phyloP scores from a whole-genome alignment of 345 rosid species.

The Sonneratia alba region DNA sequence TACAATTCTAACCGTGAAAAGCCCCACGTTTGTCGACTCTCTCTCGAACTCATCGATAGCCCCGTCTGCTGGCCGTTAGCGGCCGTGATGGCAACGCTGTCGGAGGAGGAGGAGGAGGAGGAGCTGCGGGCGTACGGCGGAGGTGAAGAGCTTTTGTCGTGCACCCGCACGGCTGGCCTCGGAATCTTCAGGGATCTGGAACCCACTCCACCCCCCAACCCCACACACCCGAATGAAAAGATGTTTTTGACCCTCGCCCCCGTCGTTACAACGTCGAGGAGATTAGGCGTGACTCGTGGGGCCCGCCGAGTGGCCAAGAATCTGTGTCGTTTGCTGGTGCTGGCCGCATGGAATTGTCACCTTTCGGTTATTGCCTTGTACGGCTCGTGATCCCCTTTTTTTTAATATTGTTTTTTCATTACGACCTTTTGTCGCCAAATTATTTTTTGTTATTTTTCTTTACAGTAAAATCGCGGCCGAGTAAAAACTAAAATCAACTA shows the following conservation, averaged over 20 bases:
- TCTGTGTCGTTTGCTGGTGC: slow-evolving; percentile 11
- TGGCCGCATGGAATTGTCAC: not conserved
- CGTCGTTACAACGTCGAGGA: not conserved
- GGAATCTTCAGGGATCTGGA: not conserved
- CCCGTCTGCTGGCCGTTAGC: not conserved
- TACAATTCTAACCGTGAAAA: not conserved
- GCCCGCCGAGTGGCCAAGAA: not conserved
- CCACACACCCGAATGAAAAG: not conserved
- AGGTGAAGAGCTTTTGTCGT: not conserved
- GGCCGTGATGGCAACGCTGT: not conserved
- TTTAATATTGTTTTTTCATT: not conserved
- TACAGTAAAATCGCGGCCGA: too few relatives aligned
- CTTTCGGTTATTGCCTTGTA: not conserved
- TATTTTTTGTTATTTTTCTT: too few relatives aligned
- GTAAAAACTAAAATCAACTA: too few relatives aligned
- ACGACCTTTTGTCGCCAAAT: not conserved
- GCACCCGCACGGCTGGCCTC: not conserved
- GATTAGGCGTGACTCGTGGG: not conserved
- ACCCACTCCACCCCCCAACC: too few relatives aligned
- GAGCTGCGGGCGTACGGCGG: not conserved
- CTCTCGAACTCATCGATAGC: not conserved
- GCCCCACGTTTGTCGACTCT: not conserved
- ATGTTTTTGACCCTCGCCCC: not conserved
- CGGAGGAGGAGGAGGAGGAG: not conserved
- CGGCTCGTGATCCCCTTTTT: not conserved